Conservation (phyloP, 371 early-diverging fungal species). For the Capillidium rhysosporum region DNA sequence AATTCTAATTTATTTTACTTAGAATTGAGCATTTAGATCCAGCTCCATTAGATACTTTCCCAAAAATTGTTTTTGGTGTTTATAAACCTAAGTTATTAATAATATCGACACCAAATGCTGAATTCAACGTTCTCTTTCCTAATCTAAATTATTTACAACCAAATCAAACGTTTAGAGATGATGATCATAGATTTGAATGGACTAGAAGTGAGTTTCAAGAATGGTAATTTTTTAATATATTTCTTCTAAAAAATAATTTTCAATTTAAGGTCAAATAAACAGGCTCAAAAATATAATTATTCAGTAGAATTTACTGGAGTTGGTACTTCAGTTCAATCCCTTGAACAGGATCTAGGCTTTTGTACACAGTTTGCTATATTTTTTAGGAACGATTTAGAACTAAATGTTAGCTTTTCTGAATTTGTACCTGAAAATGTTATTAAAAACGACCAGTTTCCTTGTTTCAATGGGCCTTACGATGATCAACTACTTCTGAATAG, state of each 20-base stretch:
- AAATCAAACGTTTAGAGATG: constrained; percentile 39
- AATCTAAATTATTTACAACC: constrained; percentile 50
- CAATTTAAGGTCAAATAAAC: constrained; percentile 23
- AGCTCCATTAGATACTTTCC: constrained; percentile 25
- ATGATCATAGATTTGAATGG: constrained; percentile 91
- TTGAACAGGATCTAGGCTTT: constrained; percentile 26
- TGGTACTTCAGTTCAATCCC: constrained; percentile 23
- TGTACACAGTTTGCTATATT: constrained; percentile 72
- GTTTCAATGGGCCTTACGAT: too few relatives aligned
- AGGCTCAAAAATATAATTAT: constrained; percentile 41
- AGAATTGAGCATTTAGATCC: constrained; percentile 36
- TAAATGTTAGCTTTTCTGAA: too few relatives aligned
- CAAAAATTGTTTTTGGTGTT: constrained; percentile 31
- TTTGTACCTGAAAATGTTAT: too few relatives aligned
- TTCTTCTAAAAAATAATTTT: background rate
- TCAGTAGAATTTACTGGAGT: constrained; percentile 40
- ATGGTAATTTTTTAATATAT: constrained; percentile 28
- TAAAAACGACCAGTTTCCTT: too few relatives aligned
- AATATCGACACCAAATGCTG: constrained; percentile 66
- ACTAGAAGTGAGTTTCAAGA: constrained; percentile 53
- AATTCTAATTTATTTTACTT: background rate
- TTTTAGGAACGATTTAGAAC: background rate
- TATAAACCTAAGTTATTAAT: constrained; percentile 42
- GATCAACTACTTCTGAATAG: too few relatives aligned
- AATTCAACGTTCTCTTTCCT: constrained; percentile 73